Conservation (phyloP, 2,329 filamentous ascomycete genomes). For the Achaetomium macrosporum region DNA sequence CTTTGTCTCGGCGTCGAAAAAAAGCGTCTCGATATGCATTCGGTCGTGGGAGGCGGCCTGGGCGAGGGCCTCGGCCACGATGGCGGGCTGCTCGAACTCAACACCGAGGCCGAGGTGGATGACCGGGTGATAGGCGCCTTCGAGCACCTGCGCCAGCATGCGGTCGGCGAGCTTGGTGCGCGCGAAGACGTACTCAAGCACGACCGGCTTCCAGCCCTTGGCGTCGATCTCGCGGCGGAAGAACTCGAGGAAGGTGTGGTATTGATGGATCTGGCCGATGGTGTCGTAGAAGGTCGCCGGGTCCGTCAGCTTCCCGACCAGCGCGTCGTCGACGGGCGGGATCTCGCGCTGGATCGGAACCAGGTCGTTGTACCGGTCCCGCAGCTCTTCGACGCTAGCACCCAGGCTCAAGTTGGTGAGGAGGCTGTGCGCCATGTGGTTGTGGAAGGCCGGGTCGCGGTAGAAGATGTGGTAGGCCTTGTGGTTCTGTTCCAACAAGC, state of each 20-base stretch:
- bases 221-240: slow-evolving; percentile 56
- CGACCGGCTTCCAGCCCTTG: slow-evolving; percentile 47
- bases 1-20: slow-evolving; percentile 29
- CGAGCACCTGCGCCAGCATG: slow-evolving; percentile 44
- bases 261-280: slow-evolving; percentile 29
- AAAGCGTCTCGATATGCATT: slow-evolving; percentile 41
- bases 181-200: slow-evolving; percentile 58
- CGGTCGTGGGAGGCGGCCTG: slow-evolving; percentile 53
- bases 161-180: slow-evolving; percentile 50
- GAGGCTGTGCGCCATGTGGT: slow-evolving; percentile 31
- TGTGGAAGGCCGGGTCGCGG: slow-evolving; percentile 25
- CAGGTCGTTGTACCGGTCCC: slow-evolving; percentile 26
- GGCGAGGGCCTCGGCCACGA: slow-evolving; percentile 62
- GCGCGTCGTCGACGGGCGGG: slow-evolving; percentile 18
- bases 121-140: slow-evolving; percentile 58
- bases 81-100: slow-evolving; percentile 60
- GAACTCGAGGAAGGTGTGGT: slow-evolving; percentile 56
- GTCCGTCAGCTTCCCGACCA: slow-evolving; percentile 21
- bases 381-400: slow-evolving; percentile 24
- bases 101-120: slow-evolving; percentile 65
- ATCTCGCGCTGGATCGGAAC: slow-evolving; percentile 24
- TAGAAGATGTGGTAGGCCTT: slow-evolving; percentile 30
- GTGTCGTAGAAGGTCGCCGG: slow-evolving; percentile 22
- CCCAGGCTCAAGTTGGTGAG: slow-evolving; percentile 29
- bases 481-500: slow-evolving; percentile 29